Evolutionary conservation across 768 basidiomycete genomes (phyloP).

Genomic region (Leccinellum rugosiceps): DNA sequence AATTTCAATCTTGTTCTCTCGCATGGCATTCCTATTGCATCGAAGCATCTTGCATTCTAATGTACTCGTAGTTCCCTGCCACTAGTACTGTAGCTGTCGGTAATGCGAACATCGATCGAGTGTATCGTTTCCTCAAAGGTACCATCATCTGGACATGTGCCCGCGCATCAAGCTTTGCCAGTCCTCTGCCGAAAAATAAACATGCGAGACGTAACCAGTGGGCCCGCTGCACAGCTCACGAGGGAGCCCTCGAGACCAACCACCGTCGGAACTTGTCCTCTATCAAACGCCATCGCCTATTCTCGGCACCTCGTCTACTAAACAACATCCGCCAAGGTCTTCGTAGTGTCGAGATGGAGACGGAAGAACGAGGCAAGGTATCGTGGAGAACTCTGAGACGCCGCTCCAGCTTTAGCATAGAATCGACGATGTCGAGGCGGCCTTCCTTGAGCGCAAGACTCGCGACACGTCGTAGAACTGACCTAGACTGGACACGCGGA

Average conservation of each 20-base stretch:
- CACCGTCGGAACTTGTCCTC: slow-evolving; percentile 22
- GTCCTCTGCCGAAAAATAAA: not conserved
- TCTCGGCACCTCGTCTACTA: slow-evolving; percentile 28
- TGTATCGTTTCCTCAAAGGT: not conserved
- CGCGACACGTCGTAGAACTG: slow-evolving; percentile 58
- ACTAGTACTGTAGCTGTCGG: slow-evolving; percentile 7
- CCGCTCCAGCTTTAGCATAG: slow-evolving; percentile 22
- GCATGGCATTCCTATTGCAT: slow-evolving; percentile 6
- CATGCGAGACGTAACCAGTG: not conserved
- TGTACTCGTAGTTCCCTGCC: slow-evolving; percentile 17
- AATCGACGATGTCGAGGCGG: slow-evolving; percentile 45
- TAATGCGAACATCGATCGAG: slow-evolving; percentile 18
- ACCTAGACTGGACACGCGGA: slow-evolving; percentile 46
- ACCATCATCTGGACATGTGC: not conserved
- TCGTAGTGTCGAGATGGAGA: slow-evolving; percentile 7
- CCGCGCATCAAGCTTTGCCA: not conserved
- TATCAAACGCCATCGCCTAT: slow-evolving; percentile 28
- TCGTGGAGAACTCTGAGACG: slow-evolving; percentile 7
- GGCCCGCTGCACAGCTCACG: not conserved
- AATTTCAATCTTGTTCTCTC: slow-evolving; percentile 1
- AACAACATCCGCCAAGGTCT: slow-evolving; percentile 23
- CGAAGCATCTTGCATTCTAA: slow-evolving; percentile 20
- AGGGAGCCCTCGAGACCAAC: not conserved
- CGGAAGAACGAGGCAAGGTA: slow-evolving; percentile 7
- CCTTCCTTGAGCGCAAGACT: slow-evolving; percentile 64